phyloP scores from a whole-genome alignment of 352 stramenopile genomes.

The Phytophthora palmivora region DNA sequence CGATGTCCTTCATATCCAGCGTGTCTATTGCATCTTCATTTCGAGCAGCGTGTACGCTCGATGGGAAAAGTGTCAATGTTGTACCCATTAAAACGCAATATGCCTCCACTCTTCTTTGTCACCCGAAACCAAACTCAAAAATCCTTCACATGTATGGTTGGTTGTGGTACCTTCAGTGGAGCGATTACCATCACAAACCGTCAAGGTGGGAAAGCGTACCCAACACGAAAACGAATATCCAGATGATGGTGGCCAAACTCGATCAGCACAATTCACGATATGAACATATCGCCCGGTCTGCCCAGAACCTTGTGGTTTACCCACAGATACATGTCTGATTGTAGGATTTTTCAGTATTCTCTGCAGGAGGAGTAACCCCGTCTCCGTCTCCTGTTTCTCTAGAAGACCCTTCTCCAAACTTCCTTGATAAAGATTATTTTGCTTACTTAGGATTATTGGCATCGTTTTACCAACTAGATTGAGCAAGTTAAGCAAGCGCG shows the following conservation, averaged over 20 bases:
- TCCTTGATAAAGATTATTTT: conserved; percentile 1
- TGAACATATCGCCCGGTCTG: conserved; percentile 74
- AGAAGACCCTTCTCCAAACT: neutral
- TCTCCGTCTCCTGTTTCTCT: conserved; percentile 18
- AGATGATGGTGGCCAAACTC: conserved; percentile 69
- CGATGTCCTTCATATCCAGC: conserved; percentile 56
- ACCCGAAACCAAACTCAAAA: conserved; percentile 47
- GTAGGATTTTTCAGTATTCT: conserved; percentile 44
- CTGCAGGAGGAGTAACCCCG: conserved; percentile 58
- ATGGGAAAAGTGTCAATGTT: conserved; percentile 65
- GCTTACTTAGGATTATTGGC: conserved; percentile 48
- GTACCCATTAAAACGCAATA: conserved; percentile 76
- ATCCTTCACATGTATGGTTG: conserved; percentile 58
- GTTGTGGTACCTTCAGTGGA: neutral
- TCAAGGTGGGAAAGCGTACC: conserved; percentile 55
- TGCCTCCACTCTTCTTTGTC: conserved; percentile 33
- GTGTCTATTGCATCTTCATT: conserved; percentile 43
- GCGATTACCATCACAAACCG: neutral
- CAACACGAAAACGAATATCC: conserved; percentile 85
- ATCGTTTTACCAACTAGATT: conserved; percentile 60
- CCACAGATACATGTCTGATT: conserved; percentile 64
- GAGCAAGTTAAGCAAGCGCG: conserved; percentile 60
- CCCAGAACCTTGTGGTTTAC: conserved; percentile 52
- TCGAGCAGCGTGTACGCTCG: conserved; percentile 37
- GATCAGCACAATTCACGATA: conserved; percentile 65